A percentile compares a stretch with the other conserved stretches of the same genome.
Conservation (phyloP, 2,329 filamentous ascomycete genomes). For the Phaeosphaeriaceae sp. region DNA sequence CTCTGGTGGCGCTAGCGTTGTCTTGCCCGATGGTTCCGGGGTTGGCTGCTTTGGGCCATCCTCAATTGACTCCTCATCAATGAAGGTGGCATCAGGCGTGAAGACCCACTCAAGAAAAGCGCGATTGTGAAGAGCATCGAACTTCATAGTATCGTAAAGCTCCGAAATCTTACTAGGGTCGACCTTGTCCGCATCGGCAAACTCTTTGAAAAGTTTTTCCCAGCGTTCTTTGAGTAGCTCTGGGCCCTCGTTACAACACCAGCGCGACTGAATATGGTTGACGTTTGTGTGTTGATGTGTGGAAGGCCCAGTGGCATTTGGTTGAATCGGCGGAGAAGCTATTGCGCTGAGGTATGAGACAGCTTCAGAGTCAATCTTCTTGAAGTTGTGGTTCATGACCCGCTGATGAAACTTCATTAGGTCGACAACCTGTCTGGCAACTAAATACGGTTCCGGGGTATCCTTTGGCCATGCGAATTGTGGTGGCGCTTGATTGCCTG, state of each 20-base stretch:
- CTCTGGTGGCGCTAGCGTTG: slow-evolving; percentile 34
- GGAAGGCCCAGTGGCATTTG: slow-evolving; percentile 49
- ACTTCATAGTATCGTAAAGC: slow-evolving; percentile 99
- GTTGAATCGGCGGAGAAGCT: slow-evolving; percentile 29
- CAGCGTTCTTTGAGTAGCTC: slow-evolving; percentile 95
- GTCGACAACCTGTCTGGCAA: slow-evolving; percentile 89
- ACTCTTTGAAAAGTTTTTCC: slow-evolving; percentile 98
- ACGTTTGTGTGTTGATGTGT: slow-evolving; percentile 42
- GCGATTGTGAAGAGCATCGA: slow-evolving; percentile 94
- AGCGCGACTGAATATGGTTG: slow-evolving; percentile 77
- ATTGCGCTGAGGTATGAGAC: slow-evolving; percentile 65
- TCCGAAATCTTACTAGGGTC: slow-evolving; percentile 99
- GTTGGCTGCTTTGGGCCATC: slow-evolving; percentile 43
- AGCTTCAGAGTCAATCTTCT: slow-evolving; percentile 72
- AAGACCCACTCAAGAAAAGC: slow-evolving; percentile 98
- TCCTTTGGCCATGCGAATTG: slow-evolving; percentile 98
- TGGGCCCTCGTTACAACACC: slow-evolving; percentile 96
- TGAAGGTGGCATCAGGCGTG: slow-evolving; percentile 79
- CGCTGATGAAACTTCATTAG: slow-evolving; percentile 96
- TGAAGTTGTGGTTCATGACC: slow-evolving; percentile 95
- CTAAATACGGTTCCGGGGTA: slow-evolving; percentile 91
- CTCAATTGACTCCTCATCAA: slow-evolving; percentile 64
- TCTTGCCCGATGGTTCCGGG: slow-evolving; percentile 31
- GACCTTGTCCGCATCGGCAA: slow-evolving; percentile 95
- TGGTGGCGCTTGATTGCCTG: slow-evolving; percentile 90